A percentile compares a stretch with the other conserved stretches of the same genome.
These are phyloP conservation scores for Batkoa obscura DNA, from an alignment of 371 early-diverging fungal genomes.

Conservation along the genomic window DNA sequence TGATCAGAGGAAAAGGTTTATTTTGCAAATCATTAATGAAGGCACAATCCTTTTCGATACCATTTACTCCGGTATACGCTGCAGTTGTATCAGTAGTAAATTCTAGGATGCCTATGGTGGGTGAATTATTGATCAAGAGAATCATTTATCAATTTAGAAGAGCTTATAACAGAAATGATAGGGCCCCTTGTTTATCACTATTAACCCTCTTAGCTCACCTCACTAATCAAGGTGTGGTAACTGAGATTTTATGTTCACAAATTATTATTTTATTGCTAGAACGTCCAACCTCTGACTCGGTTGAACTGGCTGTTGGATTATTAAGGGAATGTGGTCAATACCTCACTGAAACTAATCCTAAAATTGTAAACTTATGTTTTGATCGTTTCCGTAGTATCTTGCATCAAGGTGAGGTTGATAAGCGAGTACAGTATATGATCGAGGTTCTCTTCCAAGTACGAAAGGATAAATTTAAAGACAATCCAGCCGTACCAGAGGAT, in stretches of 20 bases:
- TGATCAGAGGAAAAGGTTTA: constrained; percentile 84
- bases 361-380: constrained; percentile 71
- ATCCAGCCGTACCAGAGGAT: constrained; percentile 47
- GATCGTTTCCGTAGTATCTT: constrained; percentile 82
- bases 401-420: constrained; percentile 86
- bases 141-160: constrained; percentile 78
- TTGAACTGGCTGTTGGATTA: constrained; percentile 93
- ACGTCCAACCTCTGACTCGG: constrained; percentile 88
- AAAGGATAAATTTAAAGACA: constrained; percentile 83
- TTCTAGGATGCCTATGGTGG: constrained; percentile 81
- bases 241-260: constrained; percentile 80
- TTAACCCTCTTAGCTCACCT: constrained; percentile 84
- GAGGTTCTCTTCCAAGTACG: constrained; percentile 92
- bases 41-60: constrained; percentile 75
- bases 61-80: constrained; percentile 87
- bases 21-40: constrained; percentile 77
- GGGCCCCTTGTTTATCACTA: constrained; percentile 60
- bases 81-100: constrained; percentile 75
- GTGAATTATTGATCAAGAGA: constrained; percentile 70
- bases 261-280: constrained; percentile 71
- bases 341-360: constrained; percentile 55
- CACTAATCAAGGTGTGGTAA: constrained; percentile 74
- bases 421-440: constrained; percentile 91
- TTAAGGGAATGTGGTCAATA: constrained; percentile 80
- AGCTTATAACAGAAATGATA: constrained; percentile 81